phyloP scores from a whole-genome alignment of 371 early-diverging fungal species.

The Circinella minor region DNA sequence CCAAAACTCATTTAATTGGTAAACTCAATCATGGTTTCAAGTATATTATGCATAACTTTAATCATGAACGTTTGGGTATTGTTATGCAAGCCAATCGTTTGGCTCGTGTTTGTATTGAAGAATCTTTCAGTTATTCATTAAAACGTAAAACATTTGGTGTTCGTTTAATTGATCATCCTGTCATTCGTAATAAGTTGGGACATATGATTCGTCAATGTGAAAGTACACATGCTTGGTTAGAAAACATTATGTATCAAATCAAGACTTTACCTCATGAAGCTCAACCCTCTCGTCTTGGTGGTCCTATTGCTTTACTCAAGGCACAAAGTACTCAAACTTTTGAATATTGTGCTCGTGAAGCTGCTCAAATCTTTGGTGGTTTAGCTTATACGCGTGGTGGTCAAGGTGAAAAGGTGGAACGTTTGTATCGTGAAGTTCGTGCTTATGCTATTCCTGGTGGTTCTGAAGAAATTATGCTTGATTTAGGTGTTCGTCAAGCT shows the following conservation, averaged over 20 bases:
- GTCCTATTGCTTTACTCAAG: conserved; percentile 88
- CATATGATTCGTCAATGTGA: conserved; percentile 87
- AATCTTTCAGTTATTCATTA: conserved; percentile 82
- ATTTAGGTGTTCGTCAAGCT: conserved; percentile 56
- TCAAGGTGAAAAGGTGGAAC: conserved; percentile 88
- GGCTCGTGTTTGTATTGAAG: conserved; percentile 88
- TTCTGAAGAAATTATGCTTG: conserved; percentile 59
- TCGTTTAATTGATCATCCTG: conserved; percentile 77
- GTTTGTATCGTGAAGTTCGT: conserved; percentile 86
- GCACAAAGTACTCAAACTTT: conserved; percentile 87
- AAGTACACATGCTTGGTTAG: conserved; percentile 89
- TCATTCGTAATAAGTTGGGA: conserved; percentile 71
- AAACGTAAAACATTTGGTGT: conserved; percentile 90
- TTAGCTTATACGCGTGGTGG: conserved; percentile 82
- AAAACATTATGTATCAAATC: conserved; percentile 71
- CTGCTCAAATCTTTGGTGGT: conserved; percentile 93
- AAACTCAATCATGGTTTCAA: conserved; percentile 90
- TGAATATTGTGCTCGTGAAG: conserved; percentile 89
- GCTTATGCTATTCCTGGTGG: conserved; percentile 92
- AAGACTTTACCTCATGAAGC: conserved; percentile 67
- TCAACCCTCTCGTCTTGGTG: conserved; percentile 77
- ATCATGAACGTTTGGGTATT: conserved; percentile 82
- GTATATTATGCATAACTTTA: conserved; percentile 77
- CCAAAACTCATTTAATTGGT: conserved; percentile 82
- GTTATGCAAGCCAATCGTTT: conserved; percentile 84